These are phyloP conservation scores for Piedraia hortae DNA, from an alignment of 2,329 filamentous ascomycete genomes.

Conservation along the genomic window DNA sequence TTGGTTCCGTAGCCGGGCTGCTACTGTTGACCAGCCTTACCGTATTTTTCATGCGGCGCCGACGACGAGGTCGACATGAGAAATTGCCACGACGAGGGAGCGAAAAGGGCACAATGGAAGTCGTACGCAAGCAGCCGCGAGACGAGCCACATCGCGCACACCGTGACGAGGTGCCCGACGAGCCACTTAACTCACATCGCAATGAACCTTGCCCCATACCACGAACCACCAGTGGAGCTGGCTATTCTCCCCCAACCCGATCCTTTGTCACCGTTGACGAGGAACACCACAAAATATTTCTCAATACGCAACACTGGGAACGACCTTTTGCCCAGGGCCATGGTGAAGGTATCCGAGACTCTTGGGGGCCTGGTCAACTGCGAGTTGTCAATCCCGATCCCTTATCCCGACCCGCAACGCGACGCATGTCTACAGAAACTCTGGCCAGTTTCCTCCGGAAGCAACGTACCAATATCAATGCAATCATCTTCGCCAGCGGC, in stretches of 20 bases:
- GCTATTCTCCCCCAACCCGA: background rate
- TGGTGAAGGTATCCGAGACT: slow-evolving; percentile 11
- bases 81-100: no score
- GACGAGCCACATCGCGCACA: no score
- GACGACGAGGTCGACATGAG: no score
- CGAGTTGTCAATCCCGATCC: slow-evolving; percentile 12
- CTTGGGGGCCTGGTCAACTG: slow-evolving; percentile 7
- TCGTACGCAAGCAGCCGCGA: no score
- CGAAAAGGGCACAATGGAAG: no score
- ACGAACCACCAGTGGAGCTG: background rate
- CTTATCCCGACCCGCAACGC: slow-evolving; percentile 6
- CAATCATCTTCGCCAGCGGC: slow-evolving; percentile 2
- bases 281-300: slow-evolving; percentile 11
- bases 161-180: no score
- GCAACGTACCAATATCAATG: slow-evolving; percentile 5
- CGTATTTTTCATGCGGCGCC: no score
- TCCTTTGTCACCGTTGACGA: slow-evolving; percentile 7
- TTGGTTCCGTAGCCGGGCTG: no score
- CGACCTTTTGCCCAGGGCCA: slow-evolving; percentile 10
- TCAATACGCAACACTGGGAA: slow-evolving; percentile 11
- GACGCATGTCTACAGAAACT: slow-evolving; percentile 4
- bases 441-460: slow-evolving; percentile 5
- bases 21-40: no score
- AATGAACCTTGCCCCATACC: no score
- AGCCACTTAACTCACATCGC: no score